Conservation (phyloP, 2,329 filamentous ascomycete species). For the Aureobasidium sp. region DNA sequence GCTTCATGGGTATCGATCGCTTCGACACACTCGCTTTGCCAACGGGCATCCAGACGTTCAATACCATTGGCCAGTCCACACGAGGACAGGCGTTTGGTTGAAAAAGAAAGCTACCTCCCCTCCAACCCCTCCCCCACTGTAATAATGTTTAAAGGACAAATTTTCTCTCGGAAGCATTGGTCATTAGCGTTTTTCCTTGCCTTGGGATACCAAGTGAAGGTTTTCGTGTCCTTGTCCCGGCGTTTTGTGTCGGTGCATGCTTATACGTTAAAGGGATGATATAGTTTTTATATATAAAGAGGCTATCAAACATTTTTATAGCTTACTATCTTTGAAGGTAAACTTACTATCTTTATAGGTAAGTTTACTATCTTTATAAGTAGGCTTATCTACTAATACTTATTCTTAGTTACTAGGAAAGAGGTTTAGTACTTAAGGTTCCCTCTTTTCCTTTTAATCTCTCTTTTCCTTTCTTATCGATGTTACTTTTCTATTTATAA, state of each 20-base stretch:
- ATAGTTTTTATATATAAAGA: not conserved
- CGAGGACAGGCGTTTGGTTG: conserved; percentile 1
- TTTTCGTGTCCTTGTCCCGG: not conserved
- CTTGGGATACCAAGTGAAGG: not conserved
- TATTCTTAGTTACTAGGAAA: too few relatives aligned
- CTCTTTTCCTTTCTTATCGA: too few relatives aligned
- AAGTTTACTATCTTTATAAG: too few relatives aligned
- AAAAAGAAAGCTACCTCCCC: not conserved
- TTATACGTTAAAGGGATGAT: not conserved
- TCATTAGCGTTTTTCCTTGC: not conserved
- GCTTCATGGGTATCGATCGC: conserved; percentile 35
- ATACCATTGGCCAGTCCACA: conserved; percentile 29
- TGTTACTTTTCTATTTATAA: too few relatives aligned
- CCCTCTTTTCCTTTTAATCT: too few relatives aligned
- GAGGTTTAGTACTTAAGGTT: too few relatives aligned
- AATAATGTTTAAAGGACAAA: not conserved
- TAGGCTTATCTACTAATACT: too few relatives aligned
- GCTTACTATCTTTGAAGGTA: too few relatives aligned
- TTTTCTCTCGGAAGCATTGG: not conserved
- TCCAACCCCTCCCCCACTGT: not conserved
- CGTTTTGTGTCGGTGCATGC: not conserved
- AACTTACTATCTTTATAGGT: too few relatives aligned
- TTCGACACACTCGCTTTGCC: conserved; percentile 36
- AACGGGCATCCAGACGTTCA: conserved; percentile 28
- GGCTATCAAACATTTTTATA: not conserved